Evolutionary conservation across 768 basidiomycete species (phyloP), one percentile per base, ranked within the genome.

Genomic region (Calocera cornea): DNA sequence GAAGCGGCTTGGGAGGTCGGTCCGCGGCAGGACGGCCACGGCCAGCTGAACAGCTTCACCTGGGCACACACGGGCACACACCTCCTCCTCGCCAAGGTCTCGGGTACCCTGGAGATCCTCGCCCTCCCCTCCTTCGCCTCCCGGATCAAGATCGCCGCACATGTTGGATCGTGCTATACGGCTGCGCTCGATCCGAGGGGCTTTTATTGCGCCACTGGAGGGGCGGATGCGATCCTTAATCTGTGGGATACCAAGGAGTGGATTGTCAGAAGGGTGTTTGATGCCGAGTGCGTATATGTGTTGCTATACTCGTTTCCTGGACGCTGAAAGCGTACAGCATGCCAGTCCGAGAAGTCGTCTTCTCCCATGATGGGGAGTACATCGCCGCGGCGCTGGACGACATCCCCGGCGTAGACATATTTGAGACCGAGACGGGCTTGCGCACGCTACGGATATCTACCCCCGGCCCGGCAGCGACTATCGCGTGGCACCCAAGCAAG

Each of bases 301-400:
- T 60, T 47, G 34, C n/a, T 68, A 66, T 65, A 29, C 14, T 67
- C 16, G 3, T 36, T 1, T 64, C 27, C 34, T 60, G n/a, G 29
- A 65, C 83, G 22, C 76, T 91, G 22, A 89, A 87, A 5, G 14
- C 54, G 14, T 33, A 2, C 54, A 60, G 54, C 54, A 60, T 60
- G 54, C 54, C 54, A 60, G 31, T 60, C 54, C 54, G 54, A 12
- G 54, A 60, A 60, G 14, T 60, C 54, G 54, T 27, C 74, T 92
- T 90, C 80, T 91, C 89, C 14, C 81, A 87, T 70, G 90, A 92
- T 71, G 90, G 90, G 36, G 90, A 92, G 78, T 92, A 86, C 72
- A 75, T 92, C 54, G 90, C 90, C 19, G 86, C 90, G 64, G 87
- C 89, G 10, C 88, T 80, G 69, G 80, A 82, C 10, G 88, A 88